These are phyloP conservation scores for Alternaria burnsii DNA, from an alignment of 2,329 filamentous ascomycete species.

Conservation along the genomic window DNA sequence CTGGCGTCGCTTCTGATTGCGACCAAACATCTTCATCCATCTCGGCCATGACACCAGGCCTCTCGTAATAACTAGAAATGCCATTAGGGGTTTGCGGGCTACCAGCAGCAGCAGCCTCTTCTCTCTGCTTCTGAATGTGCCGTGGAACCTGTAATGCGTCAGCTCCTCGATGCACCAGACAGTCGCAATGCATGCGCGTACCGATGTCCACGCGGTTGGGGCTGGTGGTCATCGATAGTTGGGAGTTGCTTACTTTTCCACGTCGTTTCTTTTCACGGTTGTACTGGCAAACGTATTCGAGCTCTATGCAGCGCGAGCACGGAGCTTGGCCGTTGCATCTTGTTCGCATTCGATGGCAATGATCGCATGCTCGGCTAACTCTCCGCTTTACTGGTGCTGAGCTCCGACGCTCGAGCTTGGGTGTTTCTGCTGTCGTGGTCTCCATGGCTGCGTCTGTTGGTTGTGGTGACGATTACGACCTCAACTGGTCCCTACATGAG, in stretches of 20 bases:
- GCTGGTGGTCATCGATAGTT: neutral
- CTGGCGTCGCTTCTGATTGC: conserved; percentile 45
- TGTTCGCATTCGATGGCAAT: conserved; percentile 92
- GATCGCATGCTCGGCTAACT: conserved; percentile 93
- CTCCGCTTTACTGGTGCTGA: conserved; percentile 77
- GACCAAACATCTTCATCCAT: conserved; percentile 52
- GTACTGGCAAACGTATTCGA: conserved; percentile 88
- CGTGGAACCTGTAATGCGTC: conserved; percentile 42
- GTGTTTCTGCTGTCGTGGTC: conserved; percentile 31
- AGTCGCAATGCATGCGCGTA: neutral
- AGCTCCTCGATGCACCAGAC: conserved; percentile 10
- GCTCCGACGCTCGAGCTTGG: conserved; percentile 44
- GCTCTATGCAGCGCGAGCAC: conserved; percentile 84
- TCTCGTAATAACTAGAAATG: conserved; percentile 39
- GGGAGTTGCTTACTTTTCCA: conserved; percentile 75
- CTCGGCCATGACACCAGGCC: conserved; percentile 38
- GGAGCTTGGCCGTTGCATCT: conserved; percentile 93
- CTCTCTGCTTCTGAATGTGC: conserved; percentile 50
- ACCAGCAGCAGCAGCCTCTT: conserved; percentile 41
- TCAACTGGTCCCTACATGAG: conserved; percentile 15
- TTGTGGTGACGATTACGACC: conserved; percentile 11
- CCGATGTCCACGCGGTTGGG: neutral
- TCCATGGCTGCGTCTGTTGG: conserved; percentile 36
- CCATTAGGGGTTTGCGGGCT: conserved; percentile 41
- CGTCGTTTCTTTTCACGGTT: conserved; percentile 91